Conservation (phyloP, 2,329 filamentous ascomycete species). For the Elsinoe fawcettii region DNA sequence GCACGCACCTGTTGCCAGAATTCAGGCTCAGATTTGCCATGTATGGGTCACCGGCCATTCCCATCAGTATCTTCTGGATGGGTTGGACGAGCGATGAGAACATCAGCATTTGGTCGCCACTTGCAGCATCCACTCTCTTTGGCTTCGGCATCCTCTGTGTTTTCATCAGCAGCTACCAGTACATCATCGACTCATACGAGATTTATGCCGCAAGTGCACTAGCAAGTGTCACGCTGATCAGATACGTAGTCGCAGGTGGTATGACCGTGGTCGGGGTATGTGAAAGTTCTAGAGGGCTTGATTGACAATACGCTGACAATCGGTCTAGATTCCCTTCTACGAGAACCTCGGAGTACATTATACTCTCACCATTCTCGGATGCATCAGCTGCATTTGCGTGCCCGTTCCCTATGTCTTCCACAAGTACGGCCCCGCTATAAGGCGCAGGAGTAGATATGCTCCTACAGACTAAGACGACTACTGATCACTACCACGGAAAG, state of each 20-base stretch:
- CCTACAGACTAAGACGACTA: conserved; percentile 15
- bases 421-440: conserved; percentile 33
- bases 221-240: conserved; percentile 33
- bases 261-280: conserved; percentile 31
- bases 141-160: conserved; percentile 38
- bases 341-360: conserved; percentile 32
- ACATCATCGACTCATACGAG: conserved; percentile 52
- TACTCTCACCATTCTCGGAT: conserved; percentile 29
- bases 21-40: conserved; percentile 49
- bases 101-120: conserved; percentile 46
- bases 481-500: too few relatives aligned
- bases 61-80: conserved; percentile 51
- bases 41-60: conserved; percentile 43
- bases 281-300: not conserved
- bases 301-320: not conserved
- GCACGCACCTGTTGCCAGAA: conserved; percentile 41
- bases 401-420: conserved; percentile 40
- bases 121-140: conserved; percentile 45
- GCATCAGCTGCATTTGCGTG: conserved; percentile 27
- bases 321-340: conserved; percentile 31
- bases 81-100: conserved; percentile 43
- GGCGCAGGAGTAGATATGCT: conserved; percentile 25
- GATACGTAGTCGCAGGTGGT: conserved; percentile 35
- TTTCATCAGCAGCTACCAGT: conserved; percentile 48
- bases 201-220: conserved; percentile 45